Base-by-base conservation (phyloP, 305 asterid genomes). In the Fraxinus velutina region DNA sequence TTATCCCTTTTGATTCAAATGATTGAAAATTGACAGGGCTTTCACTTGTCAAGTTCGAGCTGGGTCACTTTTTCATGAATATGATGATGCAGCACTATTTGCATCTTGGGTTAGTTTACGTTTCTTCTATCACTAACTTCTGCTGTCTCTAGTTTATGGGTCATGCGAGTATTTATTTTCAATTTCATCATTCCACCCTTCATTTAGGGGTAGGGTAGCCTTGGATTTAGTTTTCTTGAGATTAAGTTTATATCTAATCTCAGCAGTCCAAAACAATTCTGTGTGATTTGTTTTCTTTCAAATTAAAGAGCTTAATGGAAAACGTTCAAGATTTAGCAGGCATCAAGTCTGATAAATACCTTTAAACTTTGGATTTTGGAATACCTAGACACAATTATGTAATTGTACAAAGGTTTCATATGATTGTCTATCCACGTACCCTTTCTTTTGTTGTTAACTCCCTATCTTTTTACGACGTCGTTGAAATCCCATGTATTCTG, bases 1-100 rank as follows among this genome's bases (percentile, higher is more conserved):
- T 52, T 85, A 71, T 33, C 68, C 70, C 68, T 29, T 78, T 22
- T 81, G 71, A 79, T 68, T 84, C 37, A 33, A 36, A 37, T 52
- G 34, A 80, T 78, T 36, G 86, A 76, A 62, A 73, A 77, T 79
- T 79, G 47, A 22, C 87, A 96, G 99, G 89, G 81, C 80, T 78
- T 91, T 88, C 83, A 94, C 99, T 66, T 96, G 99, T 85, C 93
- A 94, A 91, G 94, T 88, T 82, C 96, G 92, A 72, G 98, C 99
- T 37, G 99, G 97, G 37, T 96, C 99, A 60, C 92, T 96, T 83
- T 88, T 57, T 86, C 97, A 96, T 83, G 99, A 96, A 86, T 70
- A 85, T 4, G 96, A 92, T 80, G 98, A 96, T 81, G 99, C 99
- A 29, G 86, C 86, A 72, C 82, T 88, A 83, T 93, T 90, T 85